Percentiles rank a stretch among this genome's conserved stretches.
Conservation (phyloP, 2,329 filamentous ascomycete species). For the Cordyceps militaris region DNA sequence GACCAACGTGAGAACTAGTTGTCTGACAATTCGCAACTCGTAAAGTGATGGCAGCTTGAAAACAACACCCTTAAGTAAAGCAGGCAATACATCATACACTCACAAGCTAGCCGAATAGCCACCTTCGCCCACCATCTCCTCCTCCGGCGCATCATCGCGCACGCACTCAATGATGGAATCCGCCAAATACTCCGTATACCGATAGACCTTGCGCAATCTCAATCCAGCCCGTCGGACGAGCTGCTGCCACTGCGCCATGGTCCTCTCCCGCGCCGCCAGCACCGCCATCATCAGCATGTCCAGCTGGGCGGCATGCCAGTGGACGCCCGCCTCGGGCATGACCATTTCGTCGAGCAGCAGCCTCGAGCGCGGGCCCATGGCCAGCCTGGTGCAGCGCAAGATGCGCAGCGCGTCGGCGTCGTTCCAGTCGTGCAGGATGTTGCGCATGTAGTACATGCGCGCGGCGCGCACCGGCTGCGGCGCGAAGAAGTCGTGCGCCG, state of each 20-base stretch:
- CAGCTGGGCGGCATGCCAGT: slow-evolving; percentile 1
- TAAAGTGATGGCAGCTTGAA: too few species aligned
- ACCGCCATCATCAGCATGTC: slow-evolving; percentile 19
- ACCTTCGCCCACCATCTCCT: background rate
- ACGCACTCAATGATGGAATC: slow-evolving; percentile 21
- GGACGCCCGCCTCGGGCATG: background rate
- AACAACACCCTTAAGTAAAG: too few species aligned
- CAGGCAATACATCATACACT: too few species aligned
- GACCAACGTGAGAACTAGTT: too few species aligned
- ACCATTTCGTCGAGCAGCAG: slow-evolving; percentile 12
- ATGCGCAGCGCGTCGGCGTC: slow-evolving; percentile 32
- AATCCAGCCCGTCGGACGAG: background rate
- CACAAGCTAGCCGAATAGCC: too few species aligned
- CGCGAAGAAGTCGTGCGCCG: slow-evolving; percentile 29
- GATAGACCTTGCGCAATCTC: background rate
- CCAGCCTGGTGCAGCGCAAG: slow-evolving; percentile 17
- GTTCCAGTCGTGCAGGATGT: slow-evolving; percentile 45
- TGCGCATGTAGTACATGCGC: slow-evolving; percentile 38
- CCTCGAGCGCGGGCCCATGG: slow-evolving; percentile 16
- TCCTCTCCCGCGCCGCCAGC: background rate
- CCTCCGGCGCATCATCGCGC: background rate
- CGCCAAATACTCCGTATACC: slow-evolving; percentile 27
- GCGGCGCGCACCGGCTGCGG: slow-evolving; percentile 34
- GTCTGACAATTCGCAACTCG: too few species aligned
- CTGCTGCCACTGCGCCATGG: background rate